Evolutionary conservation across 257 asterid species (phyloP).

Genomic region (Voacanga thouarsii): DNA sequence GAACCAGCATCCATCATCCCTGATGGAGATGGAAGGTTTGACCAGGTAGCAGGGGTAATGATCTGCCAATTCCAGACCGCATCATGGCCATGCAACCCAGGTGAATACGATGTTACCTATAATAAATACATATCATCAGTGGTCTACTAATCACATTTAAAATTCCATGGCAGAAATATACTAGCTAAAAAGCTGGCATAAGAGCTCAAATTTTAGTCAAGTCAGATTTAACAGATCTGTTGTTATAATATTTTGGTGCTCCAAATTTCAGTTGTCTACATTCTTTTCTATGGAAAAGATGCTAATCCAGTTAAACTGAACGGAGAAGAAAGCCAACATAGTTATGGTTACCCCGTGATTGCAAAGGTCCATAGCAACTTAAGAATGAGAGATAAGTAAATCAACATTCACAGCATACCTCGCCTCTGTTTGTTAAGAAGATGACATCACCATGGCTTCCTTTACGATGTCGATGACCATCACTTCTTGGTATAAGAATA

Average conservation of each 20-base stretch:
- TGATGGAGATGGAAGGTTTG: conserved; percentile 85
- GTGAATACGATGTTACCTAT: conserved; percentile 94
- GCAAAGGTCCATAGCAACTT: background rate
- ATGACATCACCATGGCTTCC: conserved; percentile 93
- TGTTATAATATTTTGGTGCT: background rate
- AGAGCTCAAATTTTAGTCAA: background rate
- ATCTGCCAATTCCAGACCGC: conserved; percentile 94
- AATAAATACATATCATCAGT: conserved; percentile 11
- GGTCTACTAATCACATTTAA: conserved; percentile 1
- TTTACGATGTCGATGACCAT: conserved; percentile 83
- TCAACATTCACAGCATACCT: conserved; percentile 46
- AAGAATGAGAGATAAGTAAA: background rate
- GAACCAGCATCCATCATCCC: conserved; percentile 65
- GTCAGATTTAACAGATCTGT: background rate
- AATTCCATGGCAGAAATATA: conserved; percentile 5
- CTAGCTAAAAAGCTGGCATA: background rate
- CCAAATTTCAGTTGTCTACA: background rate
- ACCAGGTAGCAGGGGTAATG: conserved; percentile 88
- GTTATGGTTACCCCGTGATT: background rate
- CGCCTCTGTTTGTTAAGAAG: conserved; percentile 95
- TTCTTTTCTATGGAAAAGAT: background rate
- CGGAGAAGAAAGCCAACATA: background rate
- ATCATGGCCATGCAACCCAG: conserved; percentile 84
- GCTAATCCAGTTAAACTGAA: background rate
- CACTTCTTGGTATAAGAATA: conserved; percentile 74